Evolutionary conservation across 1,139 yeast species (phyloP).

Genomic region (Hyphopichia buzzinii): DNA sequence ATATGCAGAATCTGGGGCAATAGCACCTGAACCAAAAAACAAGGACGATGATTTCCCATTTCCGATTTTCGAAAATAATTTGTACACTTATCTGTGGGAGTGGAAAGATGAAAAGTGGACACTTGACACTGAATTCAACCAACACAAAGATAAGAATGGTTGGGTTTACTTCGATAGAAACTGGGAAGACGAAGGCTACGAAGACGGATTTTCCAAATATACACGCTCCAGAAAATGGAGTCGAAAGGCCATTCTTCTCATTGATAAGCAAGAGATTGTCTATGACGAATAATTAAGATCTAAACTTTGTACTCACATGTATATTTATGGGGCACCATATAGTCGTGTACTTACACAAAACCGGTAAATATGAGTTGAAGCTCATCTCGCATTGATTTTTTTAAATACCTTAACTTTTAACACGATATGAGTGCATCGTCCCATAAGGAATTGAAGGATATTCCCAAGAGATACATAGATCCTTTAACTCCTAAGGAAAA

Average conservation of each 20-base stretch:
- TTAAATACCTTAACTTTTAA: too few species aligned
- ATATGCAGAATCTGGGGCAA: conserved; percentile 36
- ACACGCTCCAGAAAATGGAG: conserved; percentile 53
- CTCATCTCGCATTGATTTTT: too few species aligned
- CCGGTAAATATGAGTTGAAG: too few species aligned
- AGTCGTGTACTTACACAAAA: conserved; percentile 4
- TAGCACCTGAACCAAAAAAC: conserved; percentile 27
- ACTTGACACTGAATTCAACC: conserved; percentile 40
- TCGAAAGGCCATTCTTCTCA: conserved; percentile 45
- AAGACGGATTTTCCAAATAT: conserved; percentile 49
- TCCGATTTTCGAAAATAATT: conserved; percentile 45
- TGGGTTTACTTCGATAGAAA: conserved; percentile 55
- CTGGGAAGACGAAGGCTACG: conserved; percentile 43
- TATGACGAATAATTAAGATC: conserved; percentile 17
- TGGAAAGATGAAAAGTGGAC: conserved; percentile 57
- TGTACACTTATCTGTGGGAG: conserved; percentile 47
- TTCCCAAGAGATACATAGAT: conserved; percentile 29
- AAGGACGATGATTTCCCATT: conserved; percentile 35
- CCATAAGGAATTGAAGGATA: conserved; percentile 21
- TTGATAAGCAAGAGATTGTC: conserved; percentile 37
- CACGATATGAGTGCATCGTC: conserved; percentile 31
- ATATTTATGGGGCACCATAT: neutral
- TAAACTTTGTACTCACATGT: neutral
- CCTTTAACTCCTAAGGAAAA: conserved; percentile 26
- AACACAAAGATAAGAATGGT: conserved; percentile 37